Evolutionary conservation across 2,329 filamentous ascomycete species (phyloP), one percentile per base, ranked within the genome.

Genomic region (Lachnellula hyalina): DNA sequence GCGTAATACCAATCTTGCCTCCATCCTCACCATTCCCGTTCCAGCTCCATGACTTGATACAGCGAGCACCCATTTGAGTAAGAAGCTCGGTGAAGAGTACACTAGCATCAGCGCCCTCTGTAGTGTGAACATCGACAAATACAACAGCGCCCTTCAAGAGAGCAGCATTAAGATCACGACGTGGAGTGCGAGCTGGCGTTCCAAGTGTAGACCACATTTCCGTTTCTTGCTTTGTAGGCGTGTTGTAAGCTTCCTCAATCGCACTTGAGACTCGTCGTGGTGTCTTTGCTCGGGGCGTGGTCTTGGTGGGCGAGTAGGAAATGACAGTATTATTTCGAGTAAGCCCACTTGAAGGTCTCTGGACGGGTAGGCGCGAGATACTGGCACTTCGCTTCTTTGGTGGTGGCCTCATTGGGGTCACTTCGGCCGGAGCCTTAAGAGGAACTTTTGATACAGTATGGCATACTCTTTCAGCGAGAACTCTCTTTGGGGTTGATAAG

Each of bases 111-210:
- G 84, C 85, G 5, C 90, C 90, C 65, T 94, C 88, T 8, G 82
- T 87, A 0, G 89, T 92, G 67, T 90, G 83, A 2, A 95, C 89
- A 69, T 96, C 90, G 2, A 94, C 88, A 67, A 85, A 90, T 4
- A 94, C 87, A 3, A 90, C 82, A 15, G 85, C 87, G 1, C 90
- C 90, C 19, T 80, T 78, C 3, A 93, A 76, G 3, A 88, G 69
- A 0, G 69, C 66, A 3, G 76, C 70, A 60, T 83, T 74, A 9
- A 84, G 61, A 52, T 84, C 77, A 1, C 74, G 74, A 5, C 79
- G 77, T 19, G 81, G 78, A 21, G 81, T 83, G 36, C 79, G 77
- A 3, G 77, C 77, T 2, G 82, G 82, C 0, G 81, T 84, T 14
- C 75, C 80, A 34, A 77, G 68, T 0, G 73, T 76, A 4, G 80